A percentile compares a stretch with the other conserved stretches of the same genome.
phyloP scores from a whole-genome alignment of 1,284 basidiomycete genomes.

The Ganoderma sp. region DNA sequence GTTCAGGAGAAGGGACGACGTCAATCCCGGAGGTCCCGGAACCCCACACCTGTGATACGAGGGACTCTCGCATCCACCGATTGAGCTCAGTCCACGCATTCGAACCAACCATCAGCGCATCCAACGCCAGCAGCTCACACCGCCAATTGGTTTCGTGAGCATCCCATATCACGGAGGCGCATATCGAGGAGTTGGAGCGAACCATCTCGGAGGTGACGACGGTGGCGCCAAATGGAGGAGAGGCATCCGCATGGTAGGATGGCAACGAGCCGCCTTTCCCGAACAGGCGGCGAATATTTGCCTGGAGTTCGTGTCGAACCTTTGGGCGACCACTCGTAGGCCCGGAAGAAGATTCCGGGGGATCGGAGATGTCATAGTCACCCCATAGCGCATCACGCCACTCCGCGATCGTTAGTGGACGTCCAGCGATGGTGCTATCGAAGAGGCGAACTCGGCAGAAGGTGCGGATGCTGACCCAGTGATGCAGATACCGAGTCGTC shows the following conservation, averaged over 20 bases:
- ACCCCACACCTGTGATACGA: conserved; percentile 9
- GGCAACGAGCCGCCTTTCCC: background rate
- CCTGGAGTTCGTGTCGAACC: background rate
- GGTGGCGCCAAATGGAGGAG: background rate
- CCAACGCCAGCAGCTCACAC: conserved; percentile 15
- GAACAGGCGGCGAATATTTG: conserved; percentile 1
- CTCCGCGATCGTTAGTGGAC: conserved; percentile 2
- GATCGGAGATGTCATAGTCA: conserved; percentile 1
- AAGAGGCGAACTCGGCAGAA: conserved; percentile 13
- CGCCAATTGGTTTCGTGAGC: conserved; percentile 13
- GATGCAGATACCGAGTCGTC: background rate
- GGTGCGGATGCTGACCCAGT: conserved; percentile 4
- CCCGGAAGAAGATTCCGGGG: background rate
- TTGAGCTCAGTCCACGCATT: conserved; percentile 2
- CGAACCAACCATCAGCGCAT: conserved; percentile 4
- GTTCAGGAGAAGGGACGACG: background rate
- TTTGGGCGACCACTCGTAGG: background rate
- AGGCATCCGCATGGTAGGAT: background rate
- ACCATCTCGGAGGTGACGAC: background rate
- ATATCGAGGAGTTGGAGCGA: background rate
- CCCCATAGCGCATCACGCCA: conserved; percentile 14
- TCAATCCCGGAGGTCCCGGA: background rate
- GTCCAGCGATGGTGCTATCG: conserved; percentile 7
- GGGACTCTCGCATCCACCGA: conserved; percentile 4
- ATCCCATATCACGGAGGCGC: conserved; percentile 1